Evolutionary conservation across 768 basidiomycete genomes (phyloP), one percentile per base, ranked within the genome.

Genomic region (Pleurotus tuber-regium): DNA sequence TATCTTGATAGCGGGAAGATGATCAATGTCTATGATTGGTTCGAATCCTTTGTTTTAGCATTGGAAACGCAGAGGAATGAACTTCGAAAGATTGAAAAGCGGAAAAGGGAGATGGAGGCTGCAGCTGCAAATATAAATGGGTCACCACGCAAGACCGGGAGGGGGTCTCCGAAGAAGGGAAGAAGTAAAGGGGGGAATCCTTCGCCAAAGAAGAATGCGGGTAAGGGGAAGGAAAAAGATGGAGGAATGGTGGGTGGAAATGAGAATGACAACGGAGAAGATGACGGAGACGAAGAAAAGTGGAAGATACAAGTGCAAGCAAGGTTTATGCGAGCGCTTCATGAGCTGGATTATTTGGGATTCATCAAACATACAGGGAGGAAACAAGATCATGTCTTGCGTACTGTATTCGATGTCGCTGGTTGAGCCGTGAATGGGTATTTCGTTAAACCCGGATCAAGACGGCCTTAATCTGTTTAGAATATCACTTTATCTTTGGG

Each of bases 21-120:
- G 80, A 82, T 93, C 66, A 93, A 93, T 61, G 77, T 91, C 2
- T 92, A 88, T 63, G 92, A 94, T 65, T 92, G 90, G 92, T 92
- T 83, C 60, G 84, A 89, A 57, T 79, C 86, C 19, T 94, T 93
- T 64, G 75, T 79, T 26, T 65, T 73, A 18, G 85, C 80, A 26
- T 66, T 92, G 48, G 88, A 89, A 62, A 69, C 68, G 1, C 87
- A 87, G 66, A 62, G 68, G n/a, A 46, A 60, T 54, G 58, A 68
- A 35, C 35, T 39, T 10, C 36, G 39, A 5, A 41, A 35, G 38
- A 14, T 51, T 35, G 24, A 24, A 40, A 35, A 50, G 43, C 42
- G 18, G 24, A 8, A 28, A 18, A 24, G 31, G 35, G n/a, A 30
- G 28, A 29, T 12, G 9, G 11, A 4, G 4, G 24, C 16, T 12